Evolutionary conservation across 2,329 filamentous ascomycete species (phyloP).

Genomic region (Cercospora zeina): DNA sequence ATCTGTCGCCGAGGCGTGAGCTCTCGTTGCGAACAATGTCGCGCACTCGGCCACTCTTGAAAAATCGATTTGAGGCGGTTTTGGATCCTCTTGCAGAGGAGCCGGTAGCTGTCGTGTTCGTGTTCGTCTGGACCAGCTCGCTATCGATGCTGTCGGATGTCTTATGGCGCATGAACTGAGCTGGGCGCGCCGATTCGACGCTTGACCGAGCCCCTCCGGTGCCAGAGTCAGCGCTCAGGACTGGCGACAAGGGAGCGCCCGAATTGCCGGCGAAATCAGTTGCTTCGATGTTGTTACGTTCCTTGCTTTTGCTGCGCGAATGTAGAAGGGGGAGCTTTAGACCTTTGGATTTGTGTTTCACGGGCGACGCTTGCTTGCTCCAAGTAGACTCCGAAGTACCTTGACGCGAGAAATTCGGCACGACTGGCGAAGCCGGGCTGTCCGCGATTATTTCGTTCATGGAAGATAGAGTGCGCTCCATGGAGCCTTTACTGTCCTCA

Average conservation of each 20-base stretch:
- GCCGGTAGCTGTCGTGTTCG: constrained; percentile 18
- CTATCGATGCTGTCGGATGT: constrained; percentile 53
- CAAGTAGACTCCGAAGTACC: constrained; percentile 2
- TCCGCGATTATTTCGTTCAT: constrained; percentile 23
- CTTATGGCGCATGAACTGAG: constrained; percentile 33
- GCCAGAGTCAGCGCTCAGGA: constrained; percentile 20
- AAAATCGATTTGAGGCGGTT: constrained; percentile 68
- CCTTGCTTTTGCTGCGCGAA: constrained; percentile 45
- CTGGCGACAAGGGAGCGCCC: constrained; percentile 23
- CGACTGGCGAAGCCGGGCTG: constrained; percentile 23
- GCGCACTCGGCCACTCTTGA: constrained; percentile 75
- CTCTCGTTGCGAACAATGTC: constrained; percentile 68
- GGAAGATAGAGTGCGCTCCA: constrained; percentile 21
- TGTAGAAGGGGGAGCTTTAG: constrained; percentile 40
- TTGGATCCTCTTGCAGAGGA: constrained; percentile 41
- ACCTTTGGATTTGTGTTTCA: constrained; percentile 41
- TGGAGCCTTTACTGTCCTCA: constrained; percentile 27
- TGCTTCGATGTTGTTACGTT: constrained; percentile 35
- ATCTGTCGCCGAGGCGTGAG: constrained; percentile 61
- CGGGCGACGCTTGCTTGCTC: constrained; percentile 29
- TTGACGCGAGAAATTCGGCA: constrained; percentile 21
- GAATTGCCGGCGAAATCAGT: constrained; percentile 36
- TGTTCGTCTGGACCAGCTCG: constrained; percentile 40
- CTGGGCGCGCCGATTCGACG: constrained; percentile 43
- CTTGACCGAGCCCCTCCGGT: constrained; percentile 34